Evolutionary conservation across 805 yeast species (phyloP), one percentile per base, ranked within the genome.

Genomic region (Candida tallmaniae): DNA sequence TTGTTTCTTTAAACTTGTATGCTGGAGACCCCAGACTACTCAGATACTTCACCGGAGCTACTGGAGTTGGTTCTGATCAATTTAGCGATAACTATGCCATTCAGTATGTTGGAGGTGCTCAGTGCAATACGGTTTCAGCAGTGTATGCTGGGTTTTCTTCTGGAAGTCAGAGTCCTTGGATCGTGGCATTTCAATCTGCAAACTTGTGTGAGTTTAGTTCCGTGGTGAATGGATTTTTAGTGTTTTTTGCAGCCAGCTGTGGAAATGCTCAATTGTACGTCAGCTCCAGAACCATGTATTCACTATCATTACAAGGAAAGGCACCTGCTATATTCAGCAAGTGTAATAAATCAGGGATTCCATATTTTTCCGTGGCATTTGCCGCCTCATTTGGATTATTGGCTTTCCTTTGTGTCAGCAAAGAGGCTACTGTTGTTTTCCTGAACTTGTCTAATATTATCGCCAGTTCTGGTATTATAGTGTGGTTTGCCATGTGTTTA

Each of bases 1-100:
- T 80, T 10, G 80, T 83, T 21, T 81, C 90, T 2, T 56, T 85
- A 27, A 83, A 82, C 52, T 63, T 84, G 21, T 83, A 83, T 54
- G 68, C 85, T 38, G 94, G 90, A 1, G 93, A 84, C 52, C 87
- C 89, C 3, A 61, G 88, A 36, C 58, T 83, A 14, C 56, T 81
- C 33, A 59, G 86, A 35, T 82, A 75, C 48, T 73, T 58, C 39
- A 52, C 50, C 39, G 70, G 70, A 3, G 34, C 39, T 32, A 52
- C 71, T 5, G 60, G 65, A 5, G 54, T 57, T 2, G 24, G 45
- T 1, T 34, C 43, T 5, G 31, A 24, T 15, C 47, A 58, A 2
- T 50, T 54, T 35, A 29, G 40, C 7, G 22, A 38, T 14, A 59
- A 59, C 31, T 47, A 36, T 29, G 70, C 67, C 9, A 46, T 65